Evolutionary conservation across 1,284 basidiomycete species (phyloP).

Genomic region (Papiliotrema terrestris): DNA sequence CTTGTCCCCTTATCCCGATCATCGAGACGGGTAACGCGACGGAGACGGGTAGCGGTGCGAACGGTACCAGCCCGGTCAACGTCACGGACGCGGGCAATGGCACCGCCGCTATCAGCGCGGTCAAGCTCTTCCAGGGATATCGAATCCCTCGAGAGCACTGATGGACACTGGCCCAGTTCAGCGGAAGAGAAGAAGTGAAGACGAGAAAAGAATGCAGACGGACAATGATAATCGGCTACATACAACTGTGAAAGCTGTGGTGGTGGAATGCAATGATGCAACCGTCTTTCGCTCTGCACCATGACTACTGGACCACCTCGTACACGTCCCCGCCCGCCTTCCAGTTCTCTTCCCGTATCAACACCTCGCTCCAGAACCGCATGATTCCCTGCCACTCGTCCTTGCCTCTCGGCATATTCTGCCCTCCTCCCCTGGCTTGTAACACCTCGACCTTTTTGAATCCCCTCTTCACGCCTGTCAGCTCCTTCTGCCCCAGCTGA

Average conservation of each 20-base stretch:
- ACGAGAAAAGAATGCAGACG: background rate
- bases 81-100: conserved; percentile 9
- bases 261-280: background rate
- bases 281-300: background rate
- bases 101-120: background rate
- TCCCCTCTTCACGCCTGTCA: conserved; percentile 59
- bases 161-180: background rate
- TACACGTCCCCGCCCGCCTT: conserved; percentile 64
- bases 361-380: conserved; percentile 74
- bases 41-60: background rate
- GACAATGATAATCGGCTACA: background rate
- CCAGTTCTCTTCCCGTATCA: conserved; percentile 54
- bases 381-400: conserved; percentile 79
- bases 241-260: background rate
- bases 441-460: conserved; percentile 56
- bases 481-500: conserved; percentile 38
- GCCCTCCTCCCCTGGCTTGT: conserved; percentile 41
- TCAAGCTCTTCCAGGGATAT: conserved; percentile 6
- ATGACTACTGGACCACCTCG: conserved; percentile 55
- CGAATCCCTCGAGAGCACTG: conserved; percentile 1
- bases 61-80: conserved; percentile 18
- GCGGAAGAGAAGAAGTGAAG: background rate
- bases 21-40: conserved; percentile 19
- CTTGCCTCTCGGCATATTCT: conserved; percentile 70
- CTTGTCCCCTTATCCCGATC: conserved; percentile 60